Evolutionary conservation across 345 rosid genomes (phyloP), one percentile per base, ranked within the genome.

Genomic region (Gossypium thurberi): DNA sequence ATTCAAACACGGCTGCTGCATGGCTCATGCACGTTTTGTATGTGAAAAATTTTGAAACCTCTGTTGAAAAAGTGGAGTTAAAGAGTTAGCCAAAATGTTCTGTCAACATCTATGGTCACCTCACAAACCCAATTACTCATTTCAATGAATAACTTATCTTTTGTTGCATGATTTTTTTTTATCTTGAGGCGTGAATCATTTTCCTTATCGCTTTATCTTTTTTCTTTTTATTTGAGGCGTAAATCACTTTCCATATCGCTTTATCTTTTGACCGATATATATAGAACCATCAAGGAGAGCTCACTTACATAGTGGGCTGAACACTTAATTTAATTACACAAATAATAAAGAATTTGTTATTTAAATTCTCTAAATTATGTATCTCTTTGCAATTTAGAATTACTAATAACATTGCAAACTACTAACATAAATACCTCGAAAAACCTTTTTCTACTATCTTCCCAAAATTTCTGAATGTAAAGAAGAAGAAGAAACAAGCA

Each of bases 401-500:
- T 63, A 78, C 70, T 57, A 76, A 74, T 33, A 33, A 33, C 6
- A 33, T 33, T 33, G 37, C 37, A 33, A 33, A 4, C 37, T 33
- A 33, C 37, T 33, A 33, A 33, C 37, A 80, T 81, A 87, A 76
- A 82, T 82, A 80, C 83, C 77, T 81, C 70, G 47, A 52, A 17
- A 74, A 81, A 13, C 68, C 84, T 79, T 61, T 33, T 33, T 33
- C 37, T 33, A 33, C 37, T 33, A 37, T 21, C 33, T 21, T 23
- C 13, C 52, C 48, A 23, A 23, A 67, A 2, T 11, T 20, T 65
- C 64, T 43, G 66, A 48, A 91, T 92, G 95, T 85, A 91, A 4
- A 64, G 83, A 68, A 84, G 84, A 66, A 84, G 65, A 78, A 76
- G 86, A 56, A 82, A 85, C 83, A 89, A 86, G 78, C 79, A 87